phyloP scores from a whole-genome alignment of 192 early-diverging fungal genomes.

The Umbelopsis ramanniana region DNA sequence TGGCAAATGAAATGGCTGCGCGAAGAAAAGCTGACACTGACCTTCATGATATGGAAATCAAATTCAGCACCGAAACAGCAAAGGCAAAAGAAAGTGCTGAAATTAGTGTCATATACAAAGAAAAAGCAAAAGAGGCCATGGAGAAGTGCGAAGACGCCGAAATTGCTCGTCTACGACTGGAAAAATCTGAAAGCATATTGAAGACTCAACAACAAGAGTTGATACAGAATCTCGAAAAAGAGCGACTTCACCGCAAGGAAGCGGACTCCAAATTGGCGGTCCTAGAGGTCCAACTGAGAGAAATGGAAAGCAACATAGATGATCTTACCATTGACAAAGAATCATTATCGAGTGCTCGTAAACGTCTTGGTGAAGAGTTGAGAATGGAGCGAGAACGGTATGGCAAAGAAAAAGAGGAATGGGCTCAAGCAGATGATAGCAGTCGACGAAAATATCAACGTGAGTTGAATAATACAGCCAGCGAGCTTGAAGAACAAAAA shows the following conservation, averaged over 20 bases:
- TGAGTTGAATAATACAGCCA: neutral
- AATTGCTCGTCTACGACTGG: neutral
- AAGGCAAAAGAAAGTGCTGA: neutral
- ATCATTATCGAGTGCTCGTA: neutral
- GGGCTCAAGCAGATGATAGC: neutral
- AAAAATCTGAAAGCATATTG: constrained; percentile 1
- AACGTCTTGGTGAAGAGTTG: neutral
- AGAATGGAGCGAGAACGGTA: neutral
- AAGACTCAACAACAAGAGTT: neutral
- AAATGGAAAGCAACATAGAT: constrained; percentile 8
- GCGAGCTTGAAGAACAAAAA: neutral
- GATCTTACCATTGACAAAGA: neutral
- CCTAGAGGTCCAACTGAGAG: neutral
- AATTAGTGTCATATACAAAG: neutral
- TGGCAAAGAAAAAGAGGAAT: neutral
- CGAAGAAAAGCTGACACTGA: neutral
- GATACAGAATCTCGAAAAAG: neutral
- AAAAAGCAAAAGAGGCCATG: neutral
- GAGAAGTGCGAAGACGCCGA: neutral
- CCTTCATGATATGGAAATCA: neutral
- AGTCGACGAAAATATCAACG: constrained; percentile 7
- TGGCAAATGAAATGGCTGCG: neutral
- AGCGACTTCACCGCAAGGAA: neutral
- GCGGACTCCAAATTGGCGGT: neutral
- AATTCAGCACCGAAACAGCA: neutral